A percentile compares a stretch with the other conserved stretches of the same genome.
phyloP scores from a whole-genome alignment of 2,329 filamentous ascomycete species.

The Chrysosporium keratinophilum region DNA sequence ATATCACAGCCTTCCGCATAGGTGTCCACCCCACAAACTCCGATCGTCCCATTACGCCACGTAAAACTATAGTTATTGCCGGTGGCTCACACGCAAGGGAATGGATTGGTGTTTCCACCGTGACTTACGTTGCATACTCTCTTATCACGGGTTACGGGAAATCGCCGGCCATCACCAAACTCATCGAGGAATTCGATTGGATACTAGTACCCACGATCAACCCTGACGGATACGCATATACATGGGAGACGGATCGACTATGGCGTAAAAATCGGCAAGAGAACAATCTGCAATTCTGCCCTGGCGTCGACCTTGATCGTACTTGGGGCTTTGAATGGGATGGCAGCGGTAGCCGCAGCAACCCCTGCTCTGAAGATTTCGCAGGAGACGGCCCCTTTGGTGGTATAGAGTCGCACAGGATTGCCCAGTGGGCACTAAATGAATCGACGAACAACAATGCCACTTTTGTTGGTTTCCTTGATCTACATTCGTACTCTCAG shows the following conservation, averaged over 20 bases:
- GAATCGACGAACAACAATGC: constrained; percentile 60
- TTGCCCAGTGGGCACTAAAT: constrained; percentile 75
- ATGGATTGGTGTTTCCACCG: constrained; percentile 89
- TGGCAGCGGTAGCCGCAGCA: constrained; percentile 51
- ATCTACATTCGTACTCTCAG: constrained; percentile 91
- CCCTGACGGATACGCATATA: constrained; percentile 88
- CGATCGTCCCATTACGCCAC: constrained; percentile 37
- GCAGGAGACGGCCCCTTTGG: constrained; percentile 76
- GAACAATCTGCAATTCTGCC: constrained; percentile 72
- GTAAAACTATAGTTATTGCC: constrained; percentile 69
- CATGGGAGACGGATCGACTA: constrained; percentile 79
- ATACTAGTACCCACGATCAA: constrained; percentile 83
- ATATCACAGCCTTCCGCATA: constrained; percentile 71
- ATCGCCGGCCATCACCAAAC: constrained; percentile 56
- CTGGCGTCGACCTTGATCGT: constrained; percentile 79
- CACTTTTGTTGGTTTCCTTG: constrained; percentile 72
- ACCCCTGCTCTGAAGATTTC: constrained; percentile 86
- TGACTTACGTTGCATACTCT: constrained; percentile 82
- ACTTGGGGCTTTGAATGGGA: constrained; percentile 81
- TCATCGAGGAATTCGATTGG: constrained; percentile 77
- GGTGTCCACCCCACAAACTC: constrained; percentile 48
- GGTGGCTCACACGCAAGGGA: constrained; percentile 89
- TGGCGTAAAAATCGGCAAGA: constrained; percentile 92
- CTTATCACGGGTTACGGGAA: constrained; percentile 76
- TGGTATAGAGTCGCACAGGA: constrained; percentile 61